Evolutionary conservation across 345 rosid genomes (phyloP), one percentile per base, ranked within the genome.

Genomic region (Ailanthus altissimus): DNA sequence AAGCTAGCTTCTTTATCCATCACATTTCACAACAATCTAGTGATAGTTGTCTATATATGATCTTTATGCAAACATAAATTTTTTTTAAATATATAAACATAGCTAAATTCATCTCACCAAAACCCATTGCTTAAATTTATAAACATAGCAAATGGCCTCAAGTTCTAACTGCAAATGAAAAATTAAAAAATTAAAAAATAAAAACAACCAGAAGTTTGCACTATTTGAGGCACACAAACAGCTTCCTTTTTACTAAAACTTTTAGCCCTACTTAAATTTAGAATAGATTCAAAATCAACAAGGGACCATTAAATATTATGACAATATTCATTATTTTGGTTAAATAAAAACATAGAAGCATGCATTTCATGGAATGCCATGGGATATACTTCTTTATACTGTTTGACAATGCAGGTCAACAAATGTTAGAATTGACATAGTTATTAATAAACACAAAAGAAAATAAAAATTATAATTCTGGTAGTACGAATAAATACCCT

Each of bases 381-480:
- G 15, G 1, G 53, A 28, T 25, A 59, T 45, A 60, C 42, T 26
- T 58, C 3, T 15, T 16, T 23, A 60, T 10, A 53, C 54, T 26
- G 11, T 59, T 59, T 58, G 11, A 73, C 43, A 73, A 73, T 45
- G 43, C 40, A 45, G 25, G 56, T 67, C 16, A 50, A 73, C 25
- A 50, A 50, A 28, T 49, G 45, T 18, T 26, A 38, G 58, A 68
- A 59, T n/a, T n/a, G n/a, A n/a, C n/a, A n/a, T n/a, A n/a, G n/a
- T n/a, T n/a, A n/a, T n/a, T n/a, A n/a, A n/a, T n/a, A n/a, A n/a
- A n/a, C n/a, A n/a, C n/a, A n/a, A n/a, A n/a, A n/a, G n/a, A n/a
- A n/a, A n/a, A n/a, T n/a, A n/a, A n/a, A n/a, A n/a, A n/a, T n/a
- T n/a, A n/a, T n/a, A n/a, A n/a, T n/a, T n/a, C n/a, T n/a, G n/a